Percentiles rank a stretch among this genome's conserved stretches.
Evolutionary conservation across 2,329 filamentous ascomycete species (phyloP).

Genomic region (Microsporum audouinii): DNA sequence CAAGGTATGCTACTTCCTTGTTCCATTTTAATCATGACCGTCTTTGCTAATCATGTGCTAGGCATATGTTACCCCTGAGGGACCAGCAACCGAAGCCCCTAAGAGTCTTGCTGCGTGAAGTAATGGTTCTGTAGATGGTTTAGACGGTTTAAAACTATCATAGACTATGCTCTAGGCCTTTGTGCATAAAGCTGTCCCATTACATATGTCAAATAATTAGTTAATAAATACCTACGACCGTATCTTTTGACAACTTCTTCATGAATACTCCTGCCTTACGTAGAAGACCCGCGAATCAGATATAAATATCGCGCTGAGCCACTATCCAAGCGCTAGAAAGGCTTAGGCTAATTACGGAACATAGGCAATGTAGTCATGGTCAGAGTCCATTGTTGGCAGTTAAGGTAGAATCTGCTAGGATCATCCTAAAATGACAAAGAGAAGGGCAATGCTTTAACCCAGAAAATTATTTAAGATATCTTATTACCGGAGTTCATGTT

Average conservation of each 20-base stretch:
- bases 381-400: no score
- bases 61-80: constrained; percentile 61
- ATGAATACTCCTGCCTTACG: not conserved
- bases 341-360: no score
- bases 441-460: no score
- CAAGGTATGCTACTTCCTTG: constrained; percentile 40
- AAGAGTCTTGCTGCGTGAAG: constrained; percentile 33
- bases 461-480: no score
- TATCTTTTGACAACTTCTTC: not conserved
- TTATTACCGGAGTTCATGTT: no score
- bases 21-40: not conserved
- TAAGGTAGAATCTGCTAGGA: no score
- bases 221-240: not conserved
- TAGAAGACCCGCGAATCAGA: no score
- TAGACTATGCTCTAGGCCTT: not conserved
- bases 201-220: not conserved
- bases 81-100: constrained; percentile 44
- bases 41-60: constrained; percentile 14
- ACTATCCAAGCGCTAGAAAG: no score
- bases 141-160: not conserved
- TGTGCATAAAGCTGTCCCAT: not conserved
- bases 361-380: no score
- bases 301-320: no score
- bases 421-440: no score
- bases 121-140: not conserved